phyloP scores from a whole-genome alignment of 352 stramenopile species.

The Globisporangium ultimum region DNA sequence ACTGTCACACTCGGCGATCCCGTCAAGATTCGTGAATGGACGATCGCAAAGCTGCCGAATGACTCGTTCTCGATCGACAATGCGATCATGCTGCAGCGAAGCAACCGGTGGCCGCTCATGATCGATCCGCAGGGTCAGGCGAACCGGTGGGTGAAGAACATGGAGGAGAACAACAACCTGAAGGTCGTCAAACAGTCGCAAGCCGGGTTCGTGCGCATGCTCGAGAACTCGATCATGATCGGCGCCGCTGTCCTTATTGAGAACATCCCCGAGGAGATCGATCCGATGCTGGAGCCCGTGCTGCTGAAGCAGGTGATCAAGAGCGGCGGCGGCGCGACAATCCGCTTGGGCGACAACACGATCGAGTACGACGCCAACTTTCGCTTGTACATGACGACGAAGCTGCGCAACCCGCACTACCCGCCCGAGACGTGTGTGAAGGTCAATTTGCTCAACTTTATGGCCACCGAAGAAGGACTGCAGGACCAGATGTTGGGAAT shows the following conservation, averaged over 20 bases:
- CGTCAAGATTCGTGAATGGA: conserved; percentile 93
- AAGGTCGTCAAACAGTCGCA: conserved; percentile 95
- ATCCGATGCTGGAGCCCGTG: conserved; percentile 93
- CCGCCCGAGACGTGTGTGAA: conserved; percentile 95
- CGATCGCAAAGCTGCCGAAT: conserved; percentile 93
- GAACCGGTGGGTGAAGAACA: conserved; percentile 95
- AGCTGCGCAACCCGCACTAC: conserved; percentile 93
- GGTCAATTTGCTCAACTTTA: conserved; percentile 96
- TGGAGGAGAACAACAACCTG: conserved; percentile 87
- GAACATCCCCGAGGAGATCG: conserved; percentile 92
- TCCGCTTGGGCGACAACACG: conserved; percentile 92
- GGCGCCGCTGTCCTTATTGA: conserved; percentile 92
- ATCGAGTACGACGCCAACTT: conserved; percentile 94
- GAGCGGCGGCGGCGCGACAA: conserved; percentile 84
- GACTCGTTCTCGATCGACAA: conserved; percentile 96
- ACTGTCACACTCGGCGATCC: conserved; percentile 88
- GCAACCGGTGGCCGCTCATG: conserved; percentile 95
- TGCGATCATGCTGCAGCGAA: conserved; percentile 91
- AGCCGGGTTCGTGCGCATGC: conserved; percentile 91
- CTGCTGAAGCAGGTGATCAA: conserved; percentile 93
- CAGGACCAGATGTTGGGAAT: conserved; percentile 96
- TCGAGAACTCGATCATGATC: conserved; percentile 95
- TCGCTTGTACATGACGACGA: conserved; percentile 94
- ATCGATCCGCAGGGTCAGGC: conserved; percentile 95
- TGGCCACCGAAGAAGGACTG: conserved; percentile 93